Evolutionary conservation across 2,329 filamentous ascomycete species (phyloP).

Genomic region (Colletotrichum sidae): DNA sequence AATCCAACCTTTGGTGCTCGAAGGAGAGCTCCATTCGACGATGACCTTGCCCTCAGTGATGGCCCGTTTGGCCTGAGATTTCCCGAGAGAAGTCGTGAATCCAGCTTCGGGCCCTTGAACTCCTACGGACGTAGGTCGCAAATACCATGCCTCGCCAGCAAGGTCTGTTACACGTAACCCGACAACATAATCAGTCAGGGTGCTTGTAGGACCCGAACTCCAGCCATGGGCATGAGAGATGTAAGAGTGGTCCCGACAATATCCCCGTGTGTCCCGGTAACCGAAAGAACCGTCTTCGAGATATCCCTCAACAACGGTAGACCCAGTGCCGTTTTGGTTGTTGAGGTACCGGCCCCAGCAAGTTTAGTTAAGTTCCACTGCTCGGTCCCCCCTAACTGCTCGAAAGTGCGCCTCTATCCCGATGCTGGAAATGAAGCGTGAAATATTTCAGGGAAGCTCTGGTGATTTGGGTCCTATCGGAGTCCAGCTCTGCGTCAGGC

Average conservation of each 20-base stretch:
- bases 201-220: slow-evolving; percentile 60
- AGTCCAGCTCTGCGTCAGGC: slow-evolving; percentile 64
- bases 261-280: slow-evolving; percentile 65
- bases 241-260: slow-evolving; percentile 59
- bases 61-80: slow-evolving; percentile 31
- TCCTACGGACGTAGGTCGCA: slow-evolving; percentile 32
- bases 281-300: slow-evolving; percentile 66
- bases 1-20: slow-evolving; percentile 32
- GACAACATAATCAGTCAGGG: slow-evolving; percentile 56
- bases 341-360: slow-evolving; percentile 72
- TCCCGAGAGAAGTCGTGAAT: slow-evolving; percentile 30
- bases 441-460: slow-evolving; percentile 68
- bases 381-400: slow-evolving; percentile 59
- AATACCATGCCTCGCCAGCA: slow-evolving; percentile 25
- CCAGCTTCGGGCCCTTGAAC: slow-evolving; percentile 31
- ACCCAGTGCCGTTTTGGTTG: slow-evolving; percentile 67
- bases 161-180: slow-evolving; percentile 47
- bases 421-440: slow-evolving; percentile 68
- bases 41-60: slow-evolving; percentile 9
- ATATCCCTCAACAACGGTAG: slow-evolving; percentile 71
- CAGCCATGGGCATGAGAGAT: slow-evolving; percentile 63
- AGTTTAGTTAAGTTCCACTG: slow-evolving; percentile 65
- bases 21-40: slow-evolving; percentile 32
- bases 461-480: slow-evolving; percentile 66
- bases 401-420: slow-evolving; percentile 69